Evolutionary conservation across 305 asterid genomes (phyloP), one percentile per base, ranked within the genome.

Genomic region (Ilex paraguariensis): DNA sequence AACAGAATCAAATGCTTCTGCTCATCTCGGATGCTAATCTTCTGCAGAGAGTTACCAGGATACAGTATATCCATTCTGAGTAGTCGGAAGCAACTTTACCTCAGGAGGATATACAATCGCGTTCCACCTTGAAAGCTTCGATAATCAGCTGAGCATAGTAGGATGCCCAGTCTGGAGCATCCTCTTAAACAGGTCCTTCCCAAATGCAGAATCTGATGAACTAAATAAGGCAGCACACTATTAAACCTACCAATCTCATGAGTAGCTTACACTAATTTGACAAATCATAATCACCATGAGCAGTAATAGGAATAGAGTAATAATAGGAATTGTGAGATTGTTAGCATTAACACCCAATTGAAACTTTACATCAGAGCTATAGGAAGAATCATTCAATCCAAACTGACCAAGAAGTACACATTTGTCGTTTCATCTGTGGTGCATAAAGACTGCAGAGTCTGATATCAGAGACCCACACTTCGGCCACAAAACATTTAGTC

Each of bases 111-210:
- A 46, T 13, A 46, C 13, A 46, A 11, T 3, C 7, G 52, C 11
- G 52, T 13, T 46, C 54, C 42, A 45, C 65, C 66, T 39, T 31
- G 64, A 49, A 36, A 78, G 56, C 62, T 58, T 59, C 15, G 68
- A 50, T 12, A 54, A 62, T 87, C 86, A 92, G 83, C 94, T 74
- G 73, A 92, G 96, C 91, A 92, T 85, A n/a, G 90, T 73, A 8
- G 96, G 94, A 69, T 85, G 96, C 65, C 98, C 94, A 21, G 96
- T 86, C 73, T 87, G 97, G 73, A 92, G 97, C 91, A 92, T 92
- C 83, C 96, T 80, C 86, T 89, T 92, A 67, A 92, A 79, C 90
- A 92, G 77, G 69, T 87, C 97, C 84, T 89, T 92, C 68, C 98
- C 98, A 61, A 92, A 92, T 9, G 97, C 95, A 63, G 98, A 87